phyloP scores from a whole-genome alignment of 768 basidiomycete genomes.

The Leccinum obscurum region DNA sequence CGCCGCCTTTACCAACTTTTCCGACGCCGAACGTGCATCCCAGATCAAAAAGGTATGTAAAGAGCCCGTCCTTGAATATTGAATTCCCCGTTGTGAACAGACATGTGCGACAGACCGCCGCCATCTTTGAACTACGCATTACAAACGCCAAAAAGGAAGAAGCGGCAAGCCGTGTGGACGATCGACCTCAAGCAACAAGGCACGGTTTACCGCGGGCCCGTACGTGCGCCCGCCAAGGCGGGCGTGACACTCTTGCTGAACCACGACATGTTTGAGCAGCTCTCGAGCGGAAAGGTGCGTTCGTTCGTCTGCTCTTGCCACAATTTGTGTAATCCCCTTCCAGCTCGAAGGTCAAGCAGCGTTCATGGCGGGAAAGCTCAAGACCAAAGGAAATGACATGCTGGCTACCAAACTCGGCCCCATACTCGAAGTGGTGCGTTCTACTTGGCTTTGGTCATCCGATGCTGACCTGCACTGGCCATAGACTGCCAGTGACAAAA shows the following conservation, averaged over 20 bases:
- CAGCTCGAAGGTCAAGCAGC: conserved; percentile 91
- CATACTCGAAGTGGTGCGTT: conserved; percentile 65
- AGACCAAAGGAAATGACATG: conserved; percentile 94
- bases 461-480: neutral
- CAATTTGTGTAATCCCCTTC: neutral
- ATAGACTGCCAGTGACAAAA: conserved; percentile 28
- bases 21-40: conserved; percentile 60
- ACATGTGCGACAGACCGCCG: conserved; percentile 60
- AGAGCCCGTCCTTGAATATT: too few relatives aligned
- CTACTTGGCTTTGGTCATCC: neutral
- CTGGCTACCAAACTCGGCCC: conserved; percentile 87
- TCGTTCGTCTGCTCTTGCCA: neutral
- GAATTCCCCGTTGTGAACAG: too few relatives aligned
- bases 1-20: conserved; percentile 50
- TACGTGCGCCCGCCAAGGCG: conserved; percentile 52
- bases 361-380: conserved; percentile 93
- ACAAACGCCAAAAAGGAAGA: conserved; percentile 68
- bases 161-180: conserved; percentile 67
- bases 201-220: conserved; percentile 67
- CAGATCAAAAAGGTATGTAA: conserved; percentile 68
- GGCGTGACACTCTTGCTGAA: conserved; percentile 81
- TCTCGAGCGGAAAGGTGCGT: conserved; percentile 72
- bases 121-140: conserved; percentile 83
- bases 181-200: conserved; percentile 91
- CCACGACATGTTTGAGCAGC: conserved; percentile 70